A percentile compares a stretch with the other conserved stretches of the same genome.
Conservation (phyloP, 805 yeast genomes). For the Ogataea naganishii region DNA sequence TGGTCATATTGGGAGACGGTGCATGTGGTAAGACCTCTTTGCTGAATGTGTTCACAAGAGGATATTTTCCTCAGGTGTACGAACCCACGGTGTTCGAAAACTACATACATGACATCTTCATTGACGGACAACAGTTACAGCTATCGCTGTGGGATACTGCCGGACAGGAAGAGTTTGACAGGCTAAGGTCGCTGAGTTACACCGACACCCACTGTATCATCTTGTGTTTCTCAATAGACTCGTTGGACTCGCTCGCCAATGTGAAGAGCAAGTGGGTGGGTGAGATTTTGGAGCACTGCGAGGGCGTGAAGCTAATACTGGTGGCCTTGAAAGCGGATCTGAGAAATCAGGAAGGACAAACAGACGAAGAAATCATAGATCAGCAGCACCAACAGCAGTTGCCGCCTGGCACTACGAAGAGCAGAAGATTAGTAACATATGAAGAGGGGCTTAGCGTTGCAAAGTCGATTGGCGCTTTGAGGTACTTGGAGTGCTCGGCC, state of each 20-base stretch:
- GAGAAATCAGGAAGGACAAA: conserved; percentile 34
- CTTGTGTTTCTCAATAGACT: conserved; percentile 92
- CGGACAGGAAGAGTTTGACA: conserved; percentile 96
- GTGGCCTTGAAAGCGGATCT: conserved; percentile 94
- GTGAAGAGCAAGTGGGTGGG: conserved; percentile 96
- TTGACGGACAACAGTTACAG: conserved; percentile 88
- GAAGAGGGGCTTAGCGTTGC: conserved; percentile 94
- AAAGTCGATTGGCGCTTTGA: conserved; percentile 83
- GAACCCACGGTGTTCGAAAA: conserved; percentile 98
- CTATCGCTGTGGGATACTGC: conserved; percentile 97
- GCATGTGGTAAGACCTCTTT: conserved; percentile 98
- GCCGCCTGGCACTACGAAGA: conserved; percentile 12
- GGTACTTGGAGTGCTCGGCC: conserved; percentile 95
- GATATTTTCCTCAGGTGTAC: conserved; percentile 96
- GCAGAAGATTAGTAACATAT: conserved; percentile 60
- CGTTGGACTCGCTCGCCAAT: conserved; percentile 88
- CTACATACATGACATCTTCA: conserved; percentile 93
- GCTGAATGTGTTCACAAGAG: conserved; percentile 90
- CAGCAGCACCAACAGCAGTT: conserved; percentile 1
- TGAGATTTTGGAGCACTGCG: conserved; percentile 94
- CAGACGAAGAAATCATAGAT: conserved; percentile 26
- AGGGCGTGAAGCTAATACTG: conserved; percentile 86
- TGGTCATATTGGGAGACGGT: conserved; percentile 94
- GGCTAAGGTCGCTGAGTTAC: conserved; percentile 85
- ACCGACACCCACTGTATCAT: conserved; percentile 95